Base-by-base conservation (phyloP, 768 basidiomycete species). In the Xanthoconium purpureum region DNA sequence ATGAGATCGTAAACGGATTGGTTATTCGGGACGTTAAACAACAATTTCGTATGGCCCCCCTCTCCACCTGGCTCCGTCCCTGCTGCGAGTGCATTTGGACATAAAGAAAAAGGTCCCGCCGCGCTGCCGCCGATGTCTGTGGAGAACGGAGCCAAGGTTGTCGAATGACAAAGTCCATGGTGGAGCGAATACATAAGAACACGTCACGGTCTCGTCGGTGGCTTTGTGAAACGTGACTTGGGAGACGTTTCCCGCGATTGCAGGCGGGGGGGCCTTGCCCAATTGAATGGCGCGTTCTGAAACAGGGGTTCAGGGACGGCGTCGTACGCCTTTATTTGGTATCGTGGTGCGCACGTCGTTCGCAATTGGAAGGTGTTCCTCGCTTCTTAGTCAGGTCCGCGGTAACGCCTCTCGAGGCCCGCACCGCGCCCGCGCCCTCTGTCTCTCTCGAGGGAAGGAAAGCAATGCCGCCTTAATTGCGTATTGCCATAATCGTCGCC, bases 381-480 rank as follows among this genome's bases (percentile, higher is more conserved):
- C 29, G 15, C 24, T 2, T 10, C 24, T 45, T 36, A 7, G 53
- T 47, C 33, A 55, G 39, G 48, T 47, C 65, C 59, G 62, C 65
- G 56, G 59, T 62, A 62, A 56, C 56, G 52, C 65, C 59, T 36
- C 43, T 45, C 50, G 47, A 43, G 28, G 24, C 24, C 24, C 24
- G 24, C 24, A 24, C 24, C 4, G 24, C 24, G 24, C 35, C 29
- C 24, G 36, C 37, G n/a, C 43, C 30, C 30, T n/a, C 33, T 24
- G 24, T 24, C 36, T 39, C 44, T 40, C 38, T 35, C 28, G n/a
- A 32, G 28, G 52, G 59, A 52, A 50, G 51, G 29, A 60, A 61
- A 48, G 63, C 60, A 57, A 64, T 60, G 57, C 57, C 66, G 58
- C 63, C 40, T 61, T 69, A 65, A 70, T 70, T 59, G 54, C 51